These are phyloP conservation scores for Crithidia sp. DNA, from an alignment of 208 protist genomes.

Conservation along the genomic window DNA sequence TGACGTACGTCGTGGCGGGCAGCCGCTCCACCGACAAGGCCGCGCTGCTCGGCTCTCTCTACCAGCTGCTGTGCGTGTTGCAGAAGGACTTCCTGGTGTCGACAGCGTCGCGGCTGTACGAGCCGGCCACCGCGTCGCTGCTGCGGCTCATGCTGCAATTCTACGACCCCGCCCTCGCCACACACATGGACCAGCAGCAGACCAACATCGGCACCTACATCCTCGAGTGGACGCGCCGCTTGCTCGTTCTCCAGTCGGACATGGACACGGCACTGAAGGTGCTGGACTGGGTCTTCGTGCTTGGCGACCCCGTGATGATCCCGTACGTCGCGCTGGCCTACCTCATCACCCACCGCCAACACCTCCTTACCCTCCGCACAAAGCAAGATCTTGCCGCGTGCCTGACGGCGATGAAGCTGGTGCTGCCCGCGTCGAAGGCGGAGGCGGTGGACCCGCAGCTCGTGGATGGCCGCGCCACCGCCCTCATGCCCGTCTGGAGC, in stretches of 20 bases:
- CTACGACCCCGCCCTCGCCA: slow-evolving; percentile 80
- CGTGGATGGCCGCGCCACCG: slow-evolving; percentile 52
- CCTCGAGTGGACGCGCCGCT: slow-evolving; percentile 57
- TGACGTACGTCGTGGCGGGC: slow-evolving; percentile 47
- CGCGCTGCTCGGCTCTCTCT: slow-evolving; percentile 22
- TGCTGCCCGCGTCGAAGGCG: slow-evolving; percentile 39
- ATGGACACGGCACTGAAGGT: slow-evolving; percentile 50
- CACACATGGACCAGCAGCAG: slow-evolving; percentile 81
- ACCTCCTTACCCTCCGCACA: slow-evolving; percentile 42
- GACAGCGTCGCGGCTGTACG: slow-evolving; percentile 48
- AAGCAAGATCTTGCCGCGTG: slow-evolving; percentile 37
- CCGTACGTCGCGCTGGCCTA: slow-evolving; percentile 77
- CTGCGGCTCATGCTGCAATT: slow-evolving; percentile 93
- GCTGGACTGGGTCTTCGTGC: slow-evolving; percentile 82
- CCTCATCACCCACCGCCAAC: slow-evolving; percentile 61
- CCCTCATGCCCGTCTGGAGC: slow-evolving; percentile 55
- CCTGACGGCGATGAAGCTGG: slow-evolving; percentile 39
- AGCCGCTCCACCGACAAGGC: slow-evolving; percentile 18
- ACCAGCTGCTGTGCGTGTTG: slow-evolving; percentile 28
- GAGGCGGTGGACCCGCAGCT: slow-evolving; percentile 50
- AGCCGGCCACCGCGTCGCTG: slow-evolving; percentile 32
- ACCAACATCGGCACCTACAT: slow-evolving; percentile 63
- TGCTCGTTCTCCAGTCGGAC: slow-evolving; percentile 56
- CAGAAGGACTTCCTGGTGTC: slow-evolving; percentile 52
- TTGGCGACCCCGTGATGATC: slow-evolving; percentile 68